A percentile compares a stretch with the other conserved stretches of the same genome.
phyloP scores from a whole-genome alignment of 805 yeast species.

The Yamadazyma philogaea region DNA sequence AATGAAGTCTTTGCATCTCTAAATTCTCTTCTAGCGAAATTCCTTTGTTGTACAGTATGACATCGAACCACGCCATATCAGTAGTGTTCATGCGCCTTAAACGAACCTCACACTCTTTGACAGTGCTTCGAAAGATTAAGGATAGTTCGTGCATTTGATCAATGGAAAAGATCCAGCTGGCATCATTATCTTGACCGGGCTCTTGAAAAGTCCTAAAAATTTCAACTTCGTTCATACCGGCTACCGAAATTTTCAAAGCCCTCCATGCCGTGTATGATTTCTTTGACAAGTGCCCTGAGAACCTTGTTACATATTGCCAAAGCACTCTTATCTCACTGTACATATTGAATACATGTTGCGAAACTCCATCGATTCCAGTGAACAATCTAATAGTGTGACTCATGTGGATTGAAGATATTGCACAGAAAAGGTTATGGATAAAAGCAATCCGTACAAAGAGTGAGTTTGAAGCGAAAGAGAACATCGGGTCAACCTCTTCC shows the following conservation, averaged over 20 bases:
- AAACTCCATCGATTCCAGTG: slow-evolving; percentile 6
- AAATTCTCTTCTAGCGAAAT: slow-evolving; percentile 10
- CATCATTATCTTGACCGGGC: slow-evolving; percentile 2
- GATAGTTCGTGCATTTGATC: slow-evolving; percentile 14
- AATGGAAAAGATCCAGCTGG: slow-evolving; percentile 7
- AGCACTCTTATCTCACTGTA: not conserved
- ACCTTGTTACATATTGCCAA: slow-evolving; percentile 3
- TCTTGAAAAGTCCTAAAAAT: slow-evolving; percentile 7
- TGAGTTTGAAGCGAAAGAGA: slow-evolving; percentile 1
- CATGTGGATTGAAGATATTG: slow-evolving; percentile 10
- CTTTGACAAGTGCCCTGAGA: slow-evolving; percentile 5
- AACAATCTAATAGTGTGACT: slow-evolving; percentile 10
- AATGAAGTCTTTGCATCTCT: slow-evolving; percentile 11
- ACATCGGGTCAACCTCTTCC: slow-evolving; percentile 1
- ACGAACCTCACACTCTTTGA: not conserved
- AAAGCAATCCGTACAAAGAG: slow-evolving; percentile 9
- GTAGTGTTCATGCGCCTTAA: not conserved
- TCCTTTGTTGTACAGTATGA: slow-evolving; percentile 9
- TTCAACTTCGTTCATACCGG: not conserved
- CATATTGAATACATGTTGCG: slow-evolving; percentile 12
- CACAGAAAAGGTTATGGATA: slow-evolving; percentile 6
- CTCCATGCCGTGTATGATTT: slow-evolving; percentile 11
- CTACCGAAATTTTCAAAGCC: slow-evolving; percentile 6
- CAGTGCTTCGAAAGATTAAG: slow-evolving; percentile 2
- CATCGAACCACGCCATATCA: slow-evolving; percentile 11